Conservation (phyloP, 2,329 filamentous ascomycete genomes). For the Fusarium redolens region DNA sequence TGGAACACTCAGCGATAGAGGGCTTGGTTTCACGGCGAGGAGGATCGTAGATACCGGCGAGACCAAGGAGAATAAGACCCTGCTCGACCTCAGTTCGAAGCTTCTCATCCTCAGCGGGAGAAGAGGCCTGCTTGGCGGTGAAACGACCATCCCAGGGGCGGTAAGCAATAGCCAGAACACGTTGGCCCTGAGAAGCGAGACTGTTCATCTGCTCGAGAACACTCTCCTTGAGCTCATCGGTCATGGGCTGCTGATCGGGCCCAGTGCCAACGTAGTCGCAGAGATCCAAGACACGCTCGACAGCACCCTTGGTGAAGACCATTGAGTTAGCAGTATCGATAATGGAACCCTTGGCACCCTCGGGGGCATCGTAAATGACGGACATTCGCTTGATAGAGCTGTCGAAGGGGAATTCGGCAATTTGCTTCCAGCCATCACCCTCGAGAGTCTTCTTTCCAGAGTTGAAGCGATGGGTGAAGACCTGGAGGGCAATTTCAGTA, state of each 20-base stretch:
- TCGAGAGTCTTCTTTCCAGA: conserved; percentile 66
- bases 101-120: conserved; percentile 55
- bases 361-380: conserved; percentile 71
- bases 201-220: conserved; percentile 66
- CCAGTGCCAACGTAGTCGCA: conserved; percentile 61
- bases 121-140: conserved; percentile 49
- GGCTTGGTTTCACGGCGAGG: conserved; percentile 82
- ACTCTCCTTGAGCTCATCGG: conserved; percentile 61
- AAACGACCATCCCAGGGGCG: conserved; percentile 67
- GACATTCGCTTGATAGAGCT: conserved; percentile 84
- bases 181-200: conserved; percentile 75
- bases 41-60: conserved; percentile 88
- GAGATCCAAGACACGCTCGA: conserved; percentile 69
- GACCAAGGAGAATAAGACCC: conserved; percentile 78
- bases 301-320: conserved; percentile 72
- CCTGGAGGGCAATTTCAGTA: conserved; percentile 81
- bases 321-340: conserved; percentile 59
- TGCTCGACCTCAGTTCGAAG: conserved; percentile 73
- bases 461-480: conserved; percentile 77
- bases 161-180: conserved; percentile 78
- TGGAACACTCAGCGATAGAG: conserved; percentile 76
- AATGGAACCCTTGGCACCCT: conserved; percentile 52
- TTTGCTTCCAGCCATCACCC: conserved; percentile 67
- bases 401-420: conserved; percentile 83
- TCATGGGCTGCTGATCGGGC: conserved; percentile 57